These are phyloP conservation scores for Corylus heterophylla DNA, from an alignment of 306 rosid genomes.

Conservation along the genomic window DNA sequence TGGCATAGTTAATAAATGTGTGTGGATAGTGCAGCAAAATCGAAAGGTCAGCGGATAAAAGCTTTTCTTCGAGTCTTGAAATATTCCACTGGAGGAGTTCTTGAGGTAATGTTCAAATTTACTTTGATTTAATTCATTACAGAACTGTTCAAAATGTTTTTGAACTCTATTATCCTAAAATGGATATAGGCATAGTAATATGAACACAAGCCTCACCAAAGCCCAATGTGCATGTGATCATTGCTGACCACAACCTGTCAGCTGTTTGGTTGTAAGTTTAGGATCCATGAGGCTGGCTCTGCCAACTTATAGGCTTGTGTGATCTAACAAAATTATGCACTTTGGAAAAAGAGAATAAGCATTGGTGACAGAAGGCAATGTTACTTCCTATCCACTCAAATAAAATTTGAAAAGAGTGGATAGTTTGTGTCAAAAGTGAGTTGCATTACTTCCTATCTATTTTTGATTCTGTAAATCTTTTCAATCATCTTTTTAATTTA, in stretches of 20 bases:
- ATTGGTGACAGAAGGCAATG: neutral
- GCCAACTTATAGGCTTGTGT: neutral
- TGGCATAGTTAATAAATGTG: slow-evolving; percentile 27
- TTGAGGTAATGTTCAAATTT: slow-evolving; percentile 59
- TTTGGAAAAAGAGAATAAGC: neutral
- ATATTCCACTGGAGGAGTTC: slow-evolving; percentile 82
- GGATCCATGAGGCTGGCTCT: neutral
- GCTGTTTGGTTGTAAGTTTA: neutral
- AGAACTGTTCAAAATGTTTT: neutral
- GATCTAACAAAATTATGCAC: neutral
- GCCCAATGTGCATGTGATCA: neutral
- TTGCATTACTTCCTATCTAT: neutral
- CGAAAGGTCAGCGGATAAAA: slow-evolving; percentile 68
- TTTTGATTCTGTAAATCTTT: neutral
- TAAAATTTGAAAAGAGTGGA: slow-evolving; percentile 2
- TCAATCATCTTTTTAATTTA: slow-evolving; percentile 3
- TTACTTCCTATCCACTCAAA: slow-evolving; percentile 17
- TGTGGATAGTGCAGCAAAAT: slow-evolving; percentile 61
- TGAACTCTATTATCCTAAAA: neutral
- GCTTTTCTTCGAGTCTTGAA: slow-evolving; percentile 93
- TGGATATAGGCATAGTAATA: neutral
- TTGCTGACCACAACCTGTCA: neutral
- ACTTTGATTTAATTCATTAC: neutral
- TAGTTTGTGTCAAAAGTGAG: neutral
- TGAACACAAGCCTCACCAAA: neutral